Evolutionary conservation across 306 rosid species (phyloP).

Genomic region (Quercus variabilis): DNA sequence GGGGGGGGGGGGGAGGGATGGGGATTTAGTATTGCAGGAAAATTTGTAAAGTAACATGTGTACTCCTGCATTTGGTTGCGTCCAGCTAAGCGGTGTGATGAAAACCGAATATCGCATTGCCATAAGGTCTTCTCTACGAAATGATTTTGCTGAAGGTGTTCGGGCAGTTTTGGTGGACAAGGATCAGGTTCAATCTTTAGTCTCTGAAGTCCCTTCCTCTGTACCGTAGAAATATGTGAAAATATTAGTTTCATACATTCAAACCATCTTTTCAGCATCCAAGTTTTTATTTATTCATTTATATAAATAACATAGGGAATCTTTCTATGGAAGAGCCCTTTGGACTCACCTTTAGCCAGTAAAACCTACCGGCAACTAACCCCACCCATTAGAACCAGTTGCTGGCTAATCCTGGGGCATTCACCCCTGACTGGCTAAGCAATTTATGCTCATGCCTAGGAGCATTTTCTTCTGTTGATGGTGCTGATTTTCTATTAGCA

Average conservation of each 20-base stretch:
- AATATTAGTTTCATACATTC: neutral
- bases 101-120: slow-evolving; percentile 89
- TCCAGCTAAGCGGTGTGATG: slow-evolving; percentile 82
- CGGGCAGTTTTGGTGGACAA: slow-evolving; percentile 93
- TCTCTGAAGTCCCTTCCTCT: slow-evolving; percentile 9
- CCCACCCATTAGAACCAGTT: no score
- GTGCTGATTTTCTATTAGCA: neutral
- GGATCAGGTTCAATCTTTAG: slow-evolving; percentile 70
- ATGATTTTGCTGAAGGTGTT: slow-evolving; percentile 93
- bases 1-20: no score
- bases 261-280: neutral
- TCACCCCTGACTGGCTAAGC: no score
- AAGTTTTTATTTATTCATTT: no score
- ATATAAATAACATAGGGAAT: no score
- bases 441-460: no score
- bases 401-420: no score
- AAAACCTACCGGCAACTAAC: no score
- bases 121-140: slow-evolving; percentile 69
- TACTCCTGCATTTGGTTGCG: slow-evolving; percentile 12
- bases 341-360: no score
- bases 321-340: no score
- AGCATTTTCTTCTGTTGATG: neutral
- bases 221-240: slow-evolving; percentile 6
- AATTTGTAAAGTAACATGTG: neutral
- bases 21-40: neutral